Percentiles rank a stretch among this genome's conserved stretches.
phyloP scores from a whole-genome alignment of 441 rosid genomes.

The Corymbia calophylla region DNA sequence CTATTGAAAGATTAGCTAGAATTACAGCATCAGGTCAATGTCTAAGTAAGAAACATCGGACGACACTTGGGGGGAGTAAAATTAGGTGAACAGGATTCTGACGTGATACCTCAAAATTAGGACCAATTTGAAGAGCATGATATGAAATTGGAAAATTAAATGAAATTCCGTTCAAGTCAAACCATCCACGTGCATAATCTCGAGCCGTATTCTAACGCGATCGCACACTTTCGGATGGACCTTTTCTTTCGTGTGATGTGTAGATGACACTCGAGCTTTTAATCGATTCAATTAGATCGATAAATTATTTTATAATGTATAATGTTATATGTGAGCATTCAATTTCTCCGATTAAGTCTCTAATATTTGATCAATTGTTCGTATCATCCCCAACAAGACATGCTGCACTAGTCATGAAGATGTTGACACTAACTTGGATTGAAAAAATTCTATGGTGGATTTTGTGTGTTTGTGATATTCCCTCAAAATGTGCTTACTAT shows the following conservation, averaged over 20 bases:
- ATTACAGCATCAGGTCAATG: neutral
- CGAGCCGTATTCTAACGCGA: rapidly evolving
- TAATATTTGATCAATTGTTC: neutral
- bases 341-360: rapidly evolving
- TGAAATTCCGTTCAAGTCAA: neutral
- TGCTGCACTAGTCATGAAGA: rapidly evolving
- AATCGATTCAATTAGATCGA: neutral
- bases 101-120: neutral
- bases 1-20: neutral
- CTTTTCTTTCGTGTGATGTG: rapidly evolving
- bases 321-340: rapidly evolving
- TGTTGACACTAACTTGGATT: neutral
- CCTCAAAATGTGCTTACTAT: rapidly evolving
- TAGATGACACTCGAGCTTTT: rapidly evolving
- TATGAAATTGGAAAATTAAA: neutral
- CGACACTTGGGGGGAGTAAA: neutral
- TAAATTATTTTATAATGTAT: rapidly evolving
- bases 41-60: neutral
- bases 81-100: neutral
- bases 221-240: rapidly evolving
- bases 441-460: rapidly evolving
- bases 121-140: neutral
- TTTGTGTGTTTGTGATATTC: neutral
- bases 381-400: neutral
- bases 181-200: neutral